Conservation (phyloP, 2,329 filamentous ascomycete genomes). For the Neurospora sp. region DNA sequence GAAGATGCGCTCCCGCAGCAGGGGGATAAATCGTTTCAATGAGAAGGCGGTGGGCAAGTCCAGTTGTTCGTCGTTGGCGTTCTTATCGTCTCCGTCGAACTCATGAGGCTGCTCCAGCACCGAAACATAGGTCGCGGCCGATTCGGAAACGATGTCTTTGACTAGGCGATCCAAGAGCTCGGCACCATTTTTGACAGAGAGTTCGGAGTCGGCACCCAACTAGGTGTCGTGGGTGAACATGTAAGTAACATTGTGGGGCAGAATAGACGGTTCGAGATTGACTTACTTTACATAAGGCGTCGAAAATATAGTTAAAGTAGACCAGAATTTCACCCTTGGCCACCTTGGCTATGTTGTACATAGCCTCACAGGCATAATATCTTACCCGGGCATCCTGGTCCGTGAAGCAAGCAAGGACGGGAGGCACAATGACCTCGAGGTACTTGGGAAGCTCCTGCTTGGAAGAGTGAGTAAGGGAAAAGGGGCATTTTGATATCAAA, state of each 20-base stretch:
- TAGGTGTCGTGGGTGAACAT: slow-evolving; percentile 26
- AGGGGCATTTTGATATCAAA: neutral
- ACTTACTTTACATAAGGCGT: slow-evolving; percentile 84
- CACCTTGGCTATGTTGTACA: slow-evolving; percentile 99
- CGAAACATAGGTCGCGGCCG: slow-evolving; percentile 88
- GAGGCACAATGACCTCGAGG: slow-evolving; percentile 86
- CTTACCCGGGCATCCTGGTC: slow-evolving; percentile 95
- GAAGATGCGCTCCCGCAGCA: slow-evolving; percentile 87
- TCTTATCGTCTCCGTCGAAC: slow-evolving; percentile 34
- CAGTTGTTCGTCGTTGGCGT: slow-evolving; percentile 30
- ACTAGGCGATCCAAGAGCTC: slow-evolving; percentile 89
- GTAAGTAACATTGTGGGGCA: slow-evolving; percentile 4
- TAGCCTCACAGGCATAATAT: slow-evolving; percentile 98
- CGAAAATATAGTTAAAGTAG: slow-evolving; percentile 98
- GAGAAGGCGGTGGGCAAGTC: slow-evolving; percentile 80
- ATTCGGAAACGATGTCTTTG: slow-evolving; percentile 94
- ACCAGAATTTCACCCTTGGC: slow-evolving; percentile 94
- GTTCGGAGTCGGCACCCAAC: slow-evolving; percentile 90
- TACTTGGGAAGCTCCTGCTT: slow-evolving; percentile 79
- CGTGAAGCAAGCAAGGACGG: slow-evolving; percentile 92
- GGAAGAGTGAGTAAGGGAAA: slow-evolving; percentile 1
- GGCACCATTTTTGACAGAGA: slow-evolving; percentile 96
- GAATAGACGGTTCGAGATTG: neutral
- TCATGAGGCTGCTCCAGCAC: slow-evolving; percentile 56
- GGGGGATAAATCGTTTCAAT: slow-evolving; percentile 77